Base-by-base conservation (phyloP, 1,284 basidiomycete genomes). In the Irpex sp. region DNA sequence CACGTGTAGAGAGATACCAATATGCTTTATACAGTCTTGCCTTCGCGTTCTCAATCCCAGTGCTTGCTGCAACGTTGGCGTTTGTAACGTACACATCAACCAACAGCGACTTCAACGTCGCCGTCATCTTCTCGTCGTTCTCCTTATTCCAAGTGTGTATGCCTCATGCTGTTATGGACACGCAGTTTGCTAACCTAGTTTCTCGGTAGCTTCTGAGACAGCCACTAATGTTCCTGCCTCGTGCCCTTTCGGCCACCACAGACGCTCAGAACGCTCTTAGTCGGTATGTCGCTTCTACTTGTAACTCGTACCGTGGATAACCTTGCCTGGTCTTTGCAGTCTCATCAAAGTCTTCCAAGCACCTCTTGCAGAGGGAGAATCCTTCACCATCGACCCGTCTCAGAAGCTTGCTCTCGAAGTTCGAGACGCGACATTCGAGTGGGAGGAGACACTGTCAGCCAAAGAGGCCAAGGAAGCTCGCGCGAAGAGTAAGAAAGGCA, bases 11-110 rank as follows among this genome's bases (percentile, higher is more conserved):
- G 15, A 17, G 66, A 58, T 49, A 15, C 17, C 9, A 15, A 17
- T 9, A 51, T 51, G 9, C 61, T 36, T 47, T 68, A 46, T 68
- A 46, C 59, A 85, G 87, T 66, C 77, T 81, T 69, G 79, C 83
- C 57, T 72, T 83, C 68, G 77, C 83, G 63, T 80, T 71, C 72
- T 85, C 83, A 7, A 76, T 86, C 39, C 88, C 90, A 35, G 83
- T 87, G 1, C 78, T 94, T 13, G 89, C 90, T 0, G 86, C 91
- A 2, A 90, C 92, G 1, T 77, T 94, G 49, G 82, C 89, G 2
- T 92, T 94, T 73, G 81, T 92, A 53, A 86, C 87, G 0, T 93
- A 92, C 73, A 86, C 86, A 1, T 75, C 80, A 11, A 83, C 81
- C 0, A 79, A 81, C 11, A 71, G 82, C 57, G 72, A 76, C 1